A percentile compares a stretch with the other conserved stretches of the same genome.
These are phyloP conservation scores for Paecilomyces dactylethromorphus DNA, from an alignment of 2,329 filamentous ascomycete species.

Conservation along the genomic window DNA sequence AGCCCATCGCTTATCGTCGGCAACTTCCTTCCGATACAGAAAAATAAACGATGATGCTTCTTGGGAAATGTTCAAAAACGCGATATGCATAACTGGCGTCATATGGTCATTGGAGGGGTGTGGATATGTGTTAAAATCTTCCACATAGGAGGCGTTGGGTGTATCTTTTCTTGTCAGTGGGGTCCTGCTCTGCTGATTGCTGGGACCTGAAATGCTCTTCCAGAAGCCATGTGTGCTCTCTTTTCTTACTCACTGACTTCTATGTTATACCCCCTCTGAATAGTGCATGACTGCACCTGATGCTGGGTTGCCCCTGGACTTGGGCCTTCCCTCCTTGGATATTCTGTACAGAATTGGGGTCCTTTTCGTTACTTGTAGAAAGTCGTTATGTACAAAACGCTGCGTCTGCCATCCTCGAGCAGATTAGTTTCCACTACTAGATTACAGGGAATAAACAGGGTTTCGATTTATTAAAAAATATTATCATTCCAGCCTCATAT, in stretches of 20 bases:
- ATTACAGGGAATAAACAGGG: neutral
- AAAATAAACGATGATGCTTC: constrained; percentile 37
- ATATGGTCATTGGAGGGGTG: constrained; percentile 7
- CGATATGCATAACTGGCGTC: neutral
- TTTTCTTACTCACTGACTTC: neutral
- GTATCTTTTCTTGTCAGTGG: neutral
- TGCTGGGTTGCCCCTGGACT: neutral
- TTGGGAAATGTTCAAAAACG: constrained; percentile 2
- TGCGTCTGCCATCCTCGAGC: neutral
- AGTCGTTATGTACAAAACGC: neutral
- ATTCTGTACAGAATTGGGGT: neutral
- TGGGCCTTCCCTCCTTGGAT: neutral
- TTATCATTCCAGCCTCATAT: neutral
- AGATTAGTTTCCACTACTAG: neutral
- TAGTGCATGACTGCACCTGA: neutral
- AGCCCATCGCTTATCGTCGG: constrained; percentile 93
- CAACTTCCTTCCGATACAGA: constrained; percentile 88
- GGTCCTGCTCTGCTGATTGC: neutral
- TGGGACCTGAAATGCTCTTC: neutral
- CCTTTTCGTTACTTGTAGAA: neutral
- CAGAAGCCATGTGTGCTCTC: neutral
- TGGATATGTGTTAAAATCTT: constrained; percentile 7
- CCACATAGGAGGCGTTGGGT: neutral
- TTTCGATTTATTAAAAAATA: neutral
- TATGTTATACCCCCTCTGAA: neutral